phyloP scores from a whole-genome alignment of 1,284 basidiomycete species.

The Gastroboletus turbinatus region DNA sequence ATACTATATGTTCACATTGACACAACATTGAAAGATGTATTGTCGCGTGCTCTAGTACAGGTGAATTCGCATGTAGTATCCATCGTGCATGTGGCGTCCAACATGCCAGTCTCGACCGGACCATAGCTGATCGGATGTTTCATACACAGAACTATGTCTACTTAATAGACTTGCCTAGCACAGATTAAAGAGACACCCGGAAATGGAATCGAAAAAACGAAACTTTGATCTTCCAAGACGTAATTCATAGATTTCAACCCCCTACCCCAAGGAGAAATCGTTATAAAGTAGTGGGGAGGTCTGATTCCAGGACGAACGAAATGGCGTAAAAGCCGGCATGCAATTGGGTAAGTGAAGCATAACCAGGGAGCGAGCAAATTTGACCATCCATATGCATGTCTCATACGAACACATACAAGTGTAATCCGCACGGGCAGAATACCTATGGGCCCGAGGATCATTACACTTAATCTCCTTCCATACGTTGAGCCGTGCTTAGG shows the following conservation, averaged over 20 bases:
- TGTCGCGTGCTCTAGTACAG: too few relatives aligned
- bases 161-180: too few relatives aligned
- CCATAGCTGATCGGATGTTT: not conserved
- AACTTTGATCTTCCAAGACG: not conserved
- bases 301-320: not conserved
- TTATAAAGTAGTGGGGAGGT: not conserved
- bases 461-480: conserved; percentile 44
- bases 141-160: not conserved
- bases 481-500: conserved; percentile 64
- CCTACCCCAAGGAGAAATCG: not conserved
- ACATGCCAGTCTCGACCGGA: not conserved
- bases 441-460: conserved; percentile 21
- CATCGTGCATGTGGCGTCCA: too few relatives aligned
- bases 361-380: not conserved
- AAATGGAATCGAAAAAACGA: too few relatives aligned
- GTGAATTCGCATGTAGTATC: too few relatives aligned
- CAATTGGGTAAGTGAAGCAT: not conserved
- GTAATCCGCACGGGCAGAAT: conserved; percentile 9
- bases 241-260: not conserved
- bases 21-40: too few relatives aligned
- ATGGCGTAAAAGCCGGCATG: not conserved
- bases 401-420: conserved; percentile 14
- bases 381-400: conserved; percentile 13
- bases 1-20: too few relatives aligned
- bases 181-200: too few relatives aligned